These are phyloP conservation scores for Calvatia gigantea DNA, from an alignment of 768 basidiomycete genomes.

Conservation along the genomic window DNA sequence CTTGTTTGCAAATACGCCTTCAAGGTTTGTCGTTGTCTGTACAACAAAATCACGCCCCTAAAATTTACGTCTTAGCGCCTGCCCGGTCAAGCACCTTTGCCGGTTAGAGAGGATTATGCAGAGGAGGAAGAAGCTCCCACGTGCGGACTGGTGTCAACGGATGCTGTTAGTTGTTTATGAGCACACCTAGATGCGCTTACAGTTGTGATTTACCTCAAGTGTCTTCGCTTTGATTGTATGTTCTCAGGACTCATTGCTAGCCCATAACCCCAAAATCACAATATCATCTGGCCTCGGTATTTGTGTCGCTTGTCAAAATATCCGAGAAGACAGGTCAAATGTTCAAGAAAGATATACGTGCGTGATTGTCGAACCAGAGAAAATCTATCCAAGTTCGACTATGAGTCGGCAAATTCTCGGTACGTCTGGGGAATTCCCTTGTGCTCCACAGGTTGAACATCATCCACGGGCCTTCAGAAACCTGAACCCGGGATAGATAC, in stretches of 20 bases:
- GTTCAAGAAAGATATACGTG: not conserved
- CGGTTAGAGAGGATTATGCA: conserved; percentile 26
- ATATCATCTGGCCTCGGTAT: too few relatives aligned
- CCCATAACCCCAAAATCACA: too few relatives aligned
- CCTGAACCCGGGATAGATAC: not conserved
- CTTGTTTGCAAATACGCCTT: conserved; percentile 86
- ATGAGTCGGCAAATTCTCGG: not conserved
- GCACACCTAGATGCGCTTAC: not conserved
- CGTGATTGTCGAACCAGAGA: not conserved
- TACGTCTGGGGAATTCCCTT: not conserved
- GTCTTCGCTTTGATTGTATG: too few relatives aligned
- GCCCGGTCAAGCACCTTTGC: conserved; percentile 50
- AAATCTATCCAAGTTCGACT: not conserved
- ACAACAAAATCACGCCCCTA: not conserved
- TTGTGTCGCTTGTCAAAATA: too few relatives aligned
- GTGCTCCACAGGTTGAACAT: not conserved
- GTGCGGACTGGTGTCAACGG: not conserved
- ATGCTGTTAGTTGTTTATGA: not conserved
- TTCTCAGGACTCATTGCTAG: too few relatives aligned
- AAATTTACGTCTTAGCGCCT: conserved; percentile 39
- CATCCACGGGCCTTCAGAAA: not conserved
- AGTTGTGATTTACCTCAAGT: too few relatives aligned
- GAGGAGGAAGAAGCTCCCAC: conserved; percentile 8
- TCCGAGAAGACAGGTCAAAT: not conserved
- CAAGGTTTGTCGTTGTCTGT: conserved; percentile 44